phyloP scores from a whole-genome alignment of 78 protist genomes.

The Pigoraptor vietnamica region DNA sequence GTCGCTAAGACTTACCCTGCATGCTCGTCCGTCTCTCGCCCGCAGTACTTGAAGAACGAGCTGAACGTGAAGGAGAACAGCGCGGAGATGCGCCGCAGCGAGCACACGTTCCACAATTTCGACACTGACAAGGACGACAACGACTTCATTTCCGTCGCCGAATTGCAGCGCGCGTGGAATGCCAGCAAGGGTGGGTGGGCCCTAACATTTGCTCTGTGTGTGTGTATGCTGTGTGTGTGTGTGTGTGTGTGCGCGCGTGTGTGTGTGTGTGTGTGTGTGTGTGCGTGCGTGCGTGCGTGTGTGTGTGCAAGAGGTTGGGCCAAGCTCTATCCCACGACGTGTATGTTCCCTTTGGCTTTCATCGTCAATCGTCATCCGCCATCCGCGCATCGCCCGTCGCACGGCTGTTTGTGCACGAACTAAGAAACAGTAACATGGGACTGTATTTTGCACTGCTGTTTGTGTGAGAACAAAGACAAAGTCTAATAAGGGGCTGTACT shows the following conservation, averaged over 20 bases:
- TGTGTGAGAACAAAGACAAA: too few relatives aligned
- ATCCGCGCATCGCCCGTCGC: too few relatives aligned
- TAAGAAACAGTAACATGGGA: too few relatives aligned
- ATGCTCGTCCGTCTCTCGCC: too few relatives aligned
- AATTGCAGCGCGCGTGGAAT: neutral
- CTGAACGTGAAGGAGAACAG: neutral
- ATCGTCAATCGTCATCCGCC: too few relatives aligned
- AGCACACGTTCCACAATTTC: neutral
- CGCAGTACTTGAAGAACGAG: too few relatives aligned
- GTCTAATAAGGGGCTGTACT: too few relatives aligned
- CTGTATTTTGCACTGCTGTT: too few relatives aligned
- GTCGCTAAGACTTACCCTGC: too few relatives aligned
- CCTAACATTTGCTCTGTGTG: too few relatives aligned
- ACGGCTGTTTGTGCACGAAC: too few relatives aligned
- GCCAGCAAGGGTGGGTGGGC: neutral
- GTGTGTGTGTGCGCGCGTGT: neutral
- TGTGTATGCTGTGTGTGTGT: neutral
- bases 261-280: neutral
- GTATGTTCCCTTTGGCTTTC: too few relatives aligned
- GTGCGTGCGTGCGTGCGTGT: neutral
- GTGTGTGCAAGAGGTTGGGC: neutral
- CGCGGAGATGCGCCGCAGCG: neutral
- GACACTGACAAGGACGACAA: neutral
- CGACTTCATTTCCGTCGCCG: neutral
- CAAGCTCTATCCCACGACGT: neutral